Base-by-base conservation (phyloP, 768 basidiomycete genomes). In the Cystobasidiopsis lactophilus region DNA sequence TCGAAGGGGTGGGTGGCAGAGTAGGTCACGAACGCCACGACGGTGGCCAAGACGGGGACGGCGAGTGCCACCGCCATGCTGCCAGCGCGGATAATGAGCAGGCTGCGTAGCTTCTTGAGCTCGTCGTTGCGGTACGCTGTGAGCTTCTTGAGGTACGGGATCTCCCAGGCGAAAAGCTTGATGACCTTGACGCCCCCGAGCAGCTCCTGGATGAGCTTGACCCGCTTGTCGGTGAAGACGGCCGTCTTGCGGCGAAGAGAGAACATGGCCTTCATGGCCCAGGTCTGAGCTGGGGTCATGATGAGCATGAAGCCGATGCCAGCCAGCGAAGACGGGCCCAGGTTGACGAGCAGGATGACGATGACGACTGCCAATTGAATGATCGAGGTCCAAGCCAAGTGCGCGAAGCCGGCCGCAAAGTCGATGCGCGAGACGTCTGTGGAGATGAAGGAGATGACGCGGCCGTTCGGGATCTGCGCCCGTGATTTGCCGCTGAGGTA, bases 341-440 rank as follows among this genome's bases (percentile, higher is more conserved):
- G 66, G 59, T 84, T 79, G 59, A 78, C 58, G 47, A 85, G 61
- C 1, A 91, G 73, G 23, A 88, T 73, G 45, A 77, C 66, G 3
- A 88, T 72, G 64, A 83, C 85, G 45, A 89, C 76, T 18, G 69
- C 63, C 68, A 88, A 73, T 63, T 85, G 82, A 44, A 88, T 77
- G 1, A 55, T 61, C 10, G 78, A 75, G 4, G 79, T 69, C 79
- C 80, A 84, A 37, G 73, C 71, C 54, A 58, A 51, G 50, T 60
- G 58, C 47, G 56, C 56, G 50, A 57, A 68, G 39, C 68, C 68
- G 37, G 19, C 78, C 72, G 60, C 75, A 72, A 86, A 93, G 63
- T 95, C 86, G 63, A 95, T 82, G 21, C 88, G 75, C 27, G 82
- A 85, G 21, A 89, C 77, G 63, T 88, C 85, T 1, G 82, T 85